These are phyloP conservation scores for Paramarasmius palmivorus DNA, from an alignment of 1,284 basidiomycete species.

Conservation along the genomic window DNA sequence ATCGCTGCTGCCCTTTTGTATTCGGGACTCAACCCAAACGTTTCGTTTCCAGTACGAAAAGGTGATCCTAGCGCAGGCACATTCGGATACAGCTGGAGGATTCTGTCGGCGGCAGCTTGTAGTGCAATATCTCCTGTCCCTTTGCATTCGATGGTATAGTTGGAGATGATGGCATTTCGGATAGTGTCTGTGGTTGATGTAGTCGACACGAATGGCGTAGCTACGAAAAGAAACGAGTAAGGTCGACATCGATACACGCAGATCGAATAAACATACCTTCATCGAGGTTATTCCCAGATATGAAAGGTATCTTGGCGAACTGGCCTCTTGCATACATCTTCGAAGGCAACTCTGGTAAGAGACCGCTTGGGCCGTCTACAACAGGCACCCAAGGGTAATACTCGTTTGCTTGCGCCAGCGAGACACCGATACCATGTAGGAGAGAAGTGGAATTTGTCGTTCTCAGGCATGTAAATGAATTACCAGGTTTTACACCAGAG, in stretches of 20 bases:
- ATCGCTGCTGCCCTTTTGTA: slow-evolving; percentile 30
- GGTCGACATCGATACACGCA: no score
- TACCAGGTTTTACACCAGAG: background rate
- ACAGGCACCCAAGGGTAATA: slow-evolving; percentile 38
- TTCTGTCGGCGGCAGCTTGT: background rate
- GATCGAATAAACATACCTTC: slow-evolving; percentile 46
- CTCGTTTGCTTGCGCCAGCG: slow-evolving; percentile 24
- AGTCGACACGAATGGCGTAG: no score
- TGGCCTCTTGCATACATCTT: slow-evolving; percentile 29
- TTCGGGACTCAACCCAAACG: slow-evolving; percentile 25
- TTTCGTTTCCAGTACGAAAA: slow-evolving; percentile 30
- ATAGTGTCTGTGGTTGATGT: no score
- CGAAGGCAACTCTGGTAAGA: slow-evolving; percentile 42
- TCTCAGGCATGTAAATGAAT: slow-evolving; percentile 41
- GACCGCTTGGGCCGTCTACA: slow-evolving; percentile 40
- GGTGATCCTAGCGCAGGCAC: slow-evolving; percentile 30
- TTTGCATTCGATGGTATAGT: no score
- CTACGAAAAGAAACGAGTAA: no score
- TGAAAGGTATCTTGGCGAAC: slow-evolving; percentile 43
- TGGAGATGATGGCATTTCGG: no score
- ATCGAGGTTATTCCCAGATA: slow-evolving; percentile 46
- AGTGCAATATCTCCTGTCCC: no score
- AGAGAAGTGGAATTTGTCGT: slow-evolving; percentile 26
- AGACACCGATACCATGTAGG: no score
- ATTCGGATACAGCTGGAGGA: slow-evolving; percentile 29